phyloP scores from a whole-genome alignment of 257 asterid species.

The Echites panduratus region DNA sequence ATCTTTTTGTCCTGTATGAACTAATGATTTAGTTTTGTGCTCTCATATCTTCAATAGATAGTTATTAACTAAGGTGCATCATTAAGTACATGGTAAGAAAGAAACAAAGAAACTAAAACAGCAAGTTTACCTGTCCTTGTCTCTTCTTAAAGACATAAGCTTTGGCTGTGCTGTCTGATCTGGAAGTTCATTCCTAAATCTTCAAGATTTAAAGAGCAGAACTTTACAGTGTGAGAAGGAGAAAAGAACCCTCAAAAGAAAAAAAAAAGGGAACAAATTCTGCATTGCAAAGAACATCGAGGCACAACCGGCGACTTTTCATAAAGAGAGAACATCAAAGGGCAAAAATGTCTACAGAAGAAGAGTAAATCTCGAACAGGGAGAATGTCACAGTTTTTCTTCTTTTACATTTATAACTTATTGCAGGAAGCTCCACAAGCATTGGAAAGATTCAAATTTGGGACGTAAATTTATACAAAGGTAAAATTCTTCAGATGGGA shows the following conservation, averaged over 20 bases:
- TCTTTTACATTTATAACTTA: neutral
- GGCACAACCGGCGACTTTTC: neutral
- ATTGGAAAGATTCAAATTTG: neutral
- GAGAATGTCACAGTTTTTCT: neutral
- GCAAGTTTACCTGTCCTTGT: constrained; percentile 67
- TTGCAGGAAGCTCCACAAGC: neutral
- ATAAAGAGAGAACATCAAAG: neutral
- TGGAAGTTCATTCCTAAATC: constrained; percentile 96
- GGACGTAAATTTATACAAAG: neutral
- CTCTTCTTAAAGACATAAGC: constrained; percentile 70
- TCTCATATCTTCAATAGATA: neutral
- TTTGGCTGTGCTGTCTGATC: constrained; percentile 96
- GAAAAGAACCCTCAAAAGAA: neutral
- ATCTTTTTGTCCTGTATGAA: neutral
- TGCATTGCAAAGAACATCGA: neutral
- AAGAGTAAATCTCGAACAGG: neutral
- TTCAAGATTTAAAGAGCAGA: constrained; percentile 31
- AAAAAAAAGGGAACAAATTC: neutral
- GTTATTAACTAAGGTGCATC: neutral
- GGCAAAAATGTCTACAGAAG: neutral
- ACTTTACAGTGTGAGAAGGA: neutral
- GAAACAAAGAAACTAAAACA: neutral
- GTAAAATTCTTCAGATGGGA: neutral
- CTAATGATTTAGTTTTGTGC: neutral
- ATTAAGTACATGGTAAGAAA: neutral